Conservation (phyloP, 1,139 yeast genomes). For the Williopsis jadinii region DNA sequence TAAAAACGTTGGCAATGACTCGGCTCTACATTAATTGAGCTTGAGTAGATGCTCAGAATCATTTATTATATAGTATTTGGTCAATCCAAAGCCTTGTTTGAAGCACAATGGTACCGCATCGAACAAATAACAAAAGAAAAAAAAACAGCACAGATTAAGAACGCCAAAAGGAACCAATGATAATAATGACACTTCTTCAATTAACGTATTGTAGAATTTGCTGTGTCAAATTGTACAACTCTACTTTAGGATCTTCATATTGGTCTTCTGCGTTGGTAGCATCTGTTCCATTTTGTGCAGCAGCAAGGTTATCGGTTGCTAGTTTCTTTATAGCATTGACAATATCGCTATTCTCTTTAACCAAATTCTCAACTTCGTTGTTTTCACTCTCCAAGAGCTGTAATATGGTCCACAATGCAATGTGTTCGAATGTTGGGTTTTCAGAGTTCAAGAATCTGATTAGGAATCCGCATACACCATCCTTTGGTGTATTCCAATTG, state of each 20-base stretch:
- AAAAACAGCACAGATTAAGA: too few species aligned
- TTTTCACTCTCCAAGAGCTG: constrained; percentile 89
- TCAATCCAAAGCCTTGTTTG: too few species aligned
- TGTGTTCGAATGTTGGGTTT: constrained; percentile 96
- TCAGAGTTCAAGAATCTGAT: constrained; percentile 73
- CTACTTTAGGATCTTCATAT: constrained; percentile 58
- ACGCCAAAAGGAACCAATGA: too few species aligned
- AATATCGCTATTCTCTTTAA: constrained; percentile 54
- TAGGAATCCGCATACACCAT: constrained; percentile 83
- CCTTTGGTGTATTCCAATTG: constrained; percentile 75
- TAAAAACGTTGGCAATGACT: too few species aligned
- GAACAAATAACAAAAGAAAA: too few species aligned
- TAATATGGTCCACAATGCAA: constrained; percentile 94
- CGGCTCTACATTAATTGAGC: too few species aligned
- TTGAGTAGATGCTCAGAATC: too few species aligned
- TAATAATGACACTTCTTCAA: constrained; percentile 4
- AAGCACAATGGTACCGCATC: too few species aligned
- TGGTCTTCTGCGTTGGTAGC: constrained; percentile 20
- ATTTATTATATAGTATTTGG: too few species aligned
- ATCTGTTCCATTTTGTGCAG: constrained; percentile 23
- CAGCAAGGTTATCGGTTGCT: constrained; percentile 32
- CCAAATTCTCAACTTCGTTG: constrained; percentile 53
- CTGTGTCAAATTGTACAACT: constrained; percentile 70
- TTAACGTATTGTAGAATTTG: constrained; percentile 50
- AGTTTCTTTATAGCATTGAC: constrained; percentile 47